These are phyloP conservation scores for Astrephomene gubernaculifera DNA, from an alignment of 139 green algal species.

Conservation along the genomic window DNA sequence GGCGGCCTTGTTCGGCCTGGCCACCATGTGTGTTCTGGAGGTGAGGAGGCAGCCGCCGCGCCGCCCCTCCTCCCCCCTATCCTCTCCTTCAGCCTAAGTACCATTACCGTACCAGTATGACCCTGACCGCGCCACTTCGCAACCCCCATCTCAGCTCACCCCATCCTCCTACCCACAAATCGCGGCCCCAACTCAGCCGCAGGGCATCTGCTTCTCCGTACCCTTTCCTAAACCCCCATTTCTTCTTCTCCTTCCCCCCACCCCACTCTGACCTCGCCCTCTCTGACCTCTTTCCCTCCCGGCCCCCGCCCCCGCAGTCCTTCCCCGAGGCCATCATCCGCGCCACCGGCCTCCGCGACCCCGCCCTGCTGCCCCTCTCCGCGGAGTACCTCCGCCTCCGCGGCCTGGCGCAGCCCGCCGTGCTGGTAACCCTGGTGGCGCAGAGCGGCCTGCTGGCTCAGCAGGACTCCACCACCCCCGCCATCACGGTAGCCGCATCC, in stretches of 20 bases:
- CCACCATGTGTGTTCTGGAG: conserved; percentile 3
- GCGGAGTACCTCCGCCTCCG: conserved; percentile 80
- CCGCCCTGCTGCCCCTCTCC: conserved; percentile 61
- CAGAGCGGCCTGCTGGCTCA: conserved; percentile 65
- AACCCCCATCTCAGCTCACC: too few relatives aligned
- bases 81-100: too few relatives aligned
- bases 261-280: too few relatives aligned
- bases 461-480: conserved; percentile 48
- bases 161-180: too few relatives aligned
- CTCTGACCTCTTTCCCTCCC: background rate
- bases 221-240: too few relatives aligned
- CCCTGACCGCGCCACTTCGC: too few relatives aligned
- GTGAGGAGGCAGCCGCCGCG: background rate
- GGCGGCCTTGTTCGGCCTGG: conserved; percentile 34
- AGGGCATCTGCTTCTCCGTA: too few relatives aligned
- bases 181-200: too few relatives aligned
- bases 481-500: conserved; percentile 17
- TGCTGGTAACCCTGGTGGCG: conserved; percentile 74
- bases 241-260: too few relatives aligned
- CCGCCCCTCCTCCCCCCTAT: background rate
- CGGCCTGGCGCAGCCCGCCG: conserved; percentile 76
- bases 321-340: conserved; percentile 24
- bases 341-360: conserved; percentile 52
- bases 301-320: background rate
- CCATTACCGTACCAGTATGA: too few relatives aligned